Evolutionary conservation across 257 asterid species (phyloP), one percentile per base, ranked within the genome.

Genomic region (Gentiana straminea): DNA sequence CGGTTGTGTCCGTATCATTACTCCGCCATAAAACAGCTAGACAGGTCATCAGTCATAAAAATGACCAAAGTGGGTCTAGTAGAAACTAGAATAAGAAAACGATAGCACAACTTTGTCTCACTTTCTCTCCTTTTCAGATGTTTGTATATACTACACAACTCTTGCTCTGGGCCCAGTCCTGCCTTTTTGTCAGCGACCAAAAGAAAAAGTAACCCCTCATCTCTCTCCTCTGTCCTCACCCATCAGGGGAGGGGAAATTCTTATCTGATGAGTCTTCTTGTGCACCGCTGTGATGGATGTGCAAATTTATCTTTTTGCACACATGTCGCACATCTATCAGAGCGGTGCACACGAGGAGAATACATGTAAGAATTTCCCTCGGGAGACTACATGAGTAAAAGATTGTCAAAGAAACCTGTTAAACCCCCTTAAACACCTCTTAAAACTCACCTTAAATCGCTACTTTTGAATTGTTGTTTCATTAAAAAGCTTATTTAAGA

Each of bases 111-210:
- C 85, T 72, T 75, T 74, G 62, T 65, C 79, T 69, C 43, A 65
- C 85, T 88, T 83, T 84, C 94, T 82, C 95, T 74, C 38, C 95
- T 88, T 88, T 88, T 84, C 41, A 84, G 76, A 89, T 57, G 50
- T 37, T 55, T 50, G 54, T 33, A 65, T 11, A 67, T 39, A 41
- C 9, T 5, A 10, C 24, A 24, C 24, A 24, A 54, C 70, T 49
- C 86, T 35, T 48, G 50, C 47, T 35, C 67, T 60, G 46, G 5
- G 70, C 67, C 71, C 68, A 70, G 49, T 36, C 58, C 69, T 60
- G 71, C 66, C 54, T 59, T 77, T 68, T 68, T 70, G 68, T 56
- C 62, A 58, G 60, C 75, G 59, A 62, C 52, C 63, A 63, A 73
- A 77, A 64, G 53, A 10, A 56, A 69, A 77, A 75, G 77, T 59